Evolutionary conservation across 1,284 basidiomycete genomes (phyloP), one percentile per base, ranked within the genome.

Genomic region (Quambalaria eucalypti): DNA sequence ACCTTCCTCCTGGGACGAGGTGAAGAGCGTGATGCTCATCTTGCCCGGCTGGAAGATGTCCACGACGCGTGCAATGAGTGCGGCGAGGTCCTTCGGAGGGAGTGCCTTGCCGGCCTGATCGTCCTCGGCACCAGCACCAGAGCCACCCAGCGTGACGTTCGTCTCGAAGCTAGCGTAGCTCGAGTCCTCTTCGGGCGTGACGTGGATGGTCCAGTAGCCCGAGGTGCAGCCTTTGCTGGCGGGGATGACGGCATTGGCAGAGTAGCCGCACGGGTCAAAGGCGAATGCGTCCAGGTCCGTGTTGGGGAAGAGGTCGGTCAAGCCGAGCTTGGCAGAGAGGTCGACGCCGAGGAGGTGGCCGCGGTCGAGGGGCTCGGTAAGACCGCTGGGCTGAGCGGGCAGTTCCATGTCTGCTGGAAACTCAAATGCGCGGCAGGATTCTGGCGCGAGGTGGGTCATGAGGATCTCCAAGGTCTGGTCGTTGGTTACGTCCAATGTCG

Each of bases 151-250:
- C 2, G 89, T 88, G n/a, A 97, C 84, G 77, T 99, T 99, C 78
- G 90, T 95, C 78, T 99, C 95, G 79, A 98, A 98, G 66, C 87
- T 89, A 50, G 95, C 95, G 77, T 95, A 99, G 48, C 90, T 93
- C 85, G 89, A 96, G 56, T 88, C 92, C 65, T 87, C 85, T 77
- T 98, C 95, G 30, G 95, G 95, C 0, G 95, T 99, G 52, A 98
- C 95, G 76, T 99, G 95, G 59, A 98, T 93, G 7, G 91, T 98
- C 77, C 90, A 97, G 79, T 98, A 98, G 19, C 71, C 73, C 0
- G 61, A 64, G 4, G 62, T 60, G 4, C 61, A 56, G 4, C 56
- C 55, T 33, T 64, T 28, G 6, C 52, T 48, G 30, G 54, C 58
- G 12, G 73, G 57, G 49, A 66, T 62, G 28, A 97, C 83, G 1